A percentile compares a stretch with the other conserved stretches of the same genome.
These are phyloP conservation scores for Bipolaris zeicola DNA, from an alignment of 2,329 filamentous ascomycete genomes.

Conservation along the genomic window DNA sequence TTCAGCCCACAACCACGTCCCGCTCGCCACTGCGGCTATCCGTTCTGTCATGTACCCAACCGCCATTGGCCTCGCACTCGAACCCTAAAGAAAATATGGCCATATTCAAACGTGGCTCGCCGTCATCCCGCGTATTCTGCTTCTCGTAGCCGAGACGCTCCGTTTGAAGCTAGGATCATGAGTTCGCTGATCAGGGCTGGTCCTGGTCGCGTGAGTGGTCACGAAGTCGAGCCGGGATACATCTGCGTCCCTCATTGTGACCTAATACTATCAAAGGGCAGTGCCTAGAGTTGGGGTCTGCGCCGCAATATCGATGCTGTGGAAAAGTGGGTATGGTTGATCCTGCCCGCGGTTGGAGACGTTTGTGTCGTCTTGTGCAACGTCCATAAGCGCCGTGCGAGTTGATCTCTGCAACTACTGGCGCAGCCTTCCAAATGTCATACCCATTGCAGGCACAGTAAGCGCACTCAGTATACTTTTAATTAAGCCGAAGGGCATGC, in stretches of 20 bases:
- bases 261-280: neutral
- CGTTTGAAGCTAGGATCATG: constrained; percentile 20
- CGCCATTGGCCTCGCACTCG: neutral
- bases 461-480: constrained; percentile 2
- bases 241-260: neutral
- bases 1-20: constrained; percentile 10
- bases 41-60: constrained; percentile 2
- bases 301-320: constrained; percentile 15
- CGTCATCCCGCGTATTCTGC: constrained; percentile 1
- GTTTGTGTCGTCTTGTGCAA: constrained; percentile 10
- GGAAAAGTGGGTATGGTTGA: constrained; percentile 9
- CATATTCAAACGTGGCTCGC: constrained; percentile 10
- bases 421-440: constrained; percentile 3
- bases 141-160: constrained; percentile 13
- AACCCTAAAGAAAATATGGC: constrained; percentile 7
- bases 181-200: constrained; percentile 17
- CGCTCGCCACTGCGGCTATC: constrained; percentile 11
- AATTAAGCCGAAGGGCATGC: constrained; percentile 10
- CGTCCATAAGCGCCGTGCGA: constrained; percentile 15
- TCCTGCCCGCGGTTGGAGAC: constrained; percentile 14
- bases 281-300: constrained; percentile 5
- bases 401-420: constrained; percentile 10
- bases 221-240: neutral
- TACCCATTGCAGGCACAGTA: constrained; percentile 8
- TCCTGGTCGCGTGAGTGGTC: constrained; percentile 10